phyloP scores from a whole-genome alignment of 768 basidiomycete species.

The Panus rudis region DNA sequence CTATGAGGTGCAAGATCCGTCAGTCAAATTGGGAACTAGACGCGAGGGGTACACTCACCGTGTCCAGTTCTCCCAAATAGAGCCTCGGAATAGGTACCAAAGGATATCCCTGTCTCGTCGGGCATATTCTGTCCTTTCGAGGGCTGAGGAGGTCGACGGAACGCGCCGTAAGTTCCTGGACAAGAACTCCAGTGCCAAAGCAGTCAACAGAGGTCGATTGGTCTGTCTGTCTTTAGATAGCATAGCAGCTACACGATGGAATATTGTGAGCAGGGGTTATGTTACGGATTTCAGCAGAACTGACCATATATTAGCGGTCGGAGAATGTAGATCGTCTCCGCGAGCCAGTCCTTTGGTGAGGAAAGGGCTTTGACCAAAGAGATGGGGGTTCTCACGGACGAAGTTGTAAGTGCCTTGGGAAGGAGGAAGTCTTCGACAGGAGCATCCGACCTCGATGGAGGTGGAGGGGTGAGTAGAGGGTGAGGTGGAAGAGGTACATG shows the following conservation, averaged over 20 bases:
- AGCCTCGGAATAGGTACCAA: slow-evolving; percentile 82
- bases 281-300: slow-evolving; percentile 12
- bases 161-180: slow-evolving; percentile 69
- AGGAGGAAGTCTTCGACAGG: slow-evolving; percentile 76
- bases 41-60: slow-evolving; percentile 32
- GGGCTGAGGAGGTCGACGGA: slow-evolving; percentile 50
- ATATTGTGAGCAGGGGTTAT: slow-evolving; percentile 1
- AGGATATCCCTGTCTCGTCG: slow-evolving; percentile 74
- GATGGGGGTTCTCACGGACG: slow-evolving; percentile 64
- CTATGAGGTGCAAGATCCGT: slow-evolving; percentile 33
- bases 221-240: slow-evolving; percentile 36
- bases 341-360: slow-evolving; percentile 65
- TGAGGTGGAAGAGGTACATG: slow-evolving; percentile 60
- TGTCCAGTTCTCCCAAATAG: slow-evolving; percentile 78
- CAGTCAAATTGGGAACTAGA: slow-evolving; percentile 4
- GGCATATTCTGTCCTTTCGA: slow-evolving; percentile 77
- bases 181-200: slow-evolving; percentile 63
- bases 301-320: slow-evolving; percentile 75
- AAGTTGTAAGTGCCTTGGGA: slow-evolving; percentile 71
- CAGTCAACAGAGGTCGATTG: slow-evolving; percentile 57
- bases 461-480: slow-evolving; percentile 47
- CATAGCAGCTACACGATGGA: slow-evolving; percentile 25
- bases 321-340: slow-evolving; percentile 64
- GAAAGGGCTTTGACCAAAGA: slow-evolving; percentile 57
- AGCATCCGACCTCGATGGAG: slow-evolving; percentile 42